phyloP scores from a whole-genome alignment of 495 filamentous ascomycete genomes.

The Penicillium atrosanguineum region DNA sequence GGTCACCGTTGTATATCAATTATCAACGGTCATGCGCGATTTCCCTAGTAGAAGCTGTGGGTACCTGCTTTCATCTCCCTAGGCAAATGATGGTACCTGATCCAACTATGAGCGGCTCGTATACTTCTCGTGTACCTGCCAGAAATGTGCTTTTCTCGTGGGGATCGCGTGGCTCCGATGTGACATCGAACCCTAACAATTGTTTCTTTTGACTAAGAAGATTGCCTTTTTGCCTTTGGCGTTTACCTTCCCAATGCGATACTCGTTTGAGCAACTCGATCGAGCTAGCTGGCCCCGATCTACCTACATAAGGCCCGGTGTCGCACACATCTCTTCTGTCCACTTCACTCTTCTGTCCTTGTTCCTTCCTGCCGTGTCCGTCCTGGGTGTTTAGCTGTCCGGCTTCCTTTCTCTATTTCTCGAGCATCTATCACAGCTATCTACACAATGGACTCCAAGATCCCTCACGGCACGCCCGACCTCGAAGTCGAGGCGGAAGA shows the following conservation, averaged over 20 bases:
- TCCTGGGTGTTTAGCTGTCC: conserved; percentile 15
- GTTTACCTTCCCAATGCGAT: conserved; percentile 15
- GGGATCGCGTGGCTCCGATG: conserved; percentile 18
- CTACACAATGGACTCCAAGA: conserved; percentile 8
- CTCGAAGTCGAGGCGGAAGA: conserved; percentile 20
- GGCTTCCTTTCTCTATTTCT: not conserved
- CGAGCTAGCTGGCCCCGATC: not conserved
- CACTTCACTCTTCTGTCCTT: not conserved
- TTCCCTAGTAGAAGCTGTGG: not conserved
- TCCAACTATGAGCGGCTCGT: not conserved
- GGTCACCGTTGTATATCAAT: conserved; percentile 1
- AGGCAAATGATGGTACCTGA: not conserved
- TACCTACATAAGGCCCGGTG: conserved; percentile 13
- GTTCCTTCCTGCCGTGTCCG: conserved; percentile 6
- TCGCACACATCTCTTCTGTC: not conserved
- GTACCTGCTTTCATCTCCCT: not conserved
- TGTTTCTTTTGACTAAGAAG: not conserved
- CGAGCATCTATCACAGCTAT: not conserved
- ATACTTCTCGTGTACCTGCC: conserved; percentile 3
- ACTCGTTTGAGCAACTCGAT: not conserved
- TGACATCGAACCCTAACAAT: not conserved
- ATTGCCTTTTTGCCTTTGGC: conserved; percentile 1
- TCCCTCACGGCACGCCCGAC: conserved; percentile 10
- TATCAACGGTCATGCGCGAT: not conserved
- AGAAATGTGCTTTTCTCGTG: conserved; percentile 3